Percentiles rank a stretch among this genome's conserved stretches.
These are phyloP conservation scores for Microcos paniculata DNA, from an alignment of 345 rosid species.

Conservation along the genomic window DNA sequence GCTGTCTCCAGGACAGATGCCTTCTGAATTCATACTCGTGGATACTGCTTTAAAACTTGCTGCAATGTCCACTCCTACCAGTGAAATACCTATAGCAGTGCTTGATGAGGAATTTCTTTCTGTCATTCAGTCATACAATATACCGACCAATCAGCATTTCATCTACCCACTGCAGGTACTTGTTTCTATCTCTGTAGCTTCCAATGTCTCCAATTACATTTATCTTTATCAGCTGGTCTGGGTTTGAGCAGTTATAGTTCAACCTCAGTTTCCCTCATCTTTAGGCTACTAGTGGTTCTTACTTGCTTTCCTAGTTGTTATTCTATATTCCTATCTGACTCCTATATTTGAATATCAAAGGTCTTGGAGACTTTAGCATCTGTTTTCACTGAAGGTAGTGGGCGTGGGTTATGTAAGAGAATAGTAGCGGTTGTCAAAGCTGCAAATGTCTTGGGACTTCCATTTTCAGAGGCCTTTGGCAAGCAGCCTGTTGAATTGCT, in stretches of 20 bases:
- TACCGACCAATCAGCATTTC: conserved; percentile 35
- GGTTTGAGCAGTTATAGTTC: conserved; percentile 2
- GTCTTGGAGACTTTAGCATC: conserved; percentile 72
- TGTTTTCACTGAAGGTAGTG: conserved; percentile 72
- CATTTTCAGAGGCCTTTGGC: conserved; percentile 84
- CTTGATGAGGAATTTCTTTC: conserved; percentile 68
- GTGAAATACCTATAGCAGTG: conserved; percentile 40
- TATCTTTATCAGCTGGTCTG: not conserved
- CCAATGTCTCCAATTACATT: conserved; percentile 11
- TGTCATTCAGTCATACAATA: conserved; percentile 51
- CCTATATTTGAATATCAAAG: conserved; percentile 34
- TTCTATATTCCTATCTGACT: not conserved
- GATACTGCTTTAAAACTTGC: conserved; percentile 89
- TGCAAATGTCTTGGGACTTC: conserved; percentile 81
- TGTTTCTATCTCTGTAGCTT: conserved; percentile 21
- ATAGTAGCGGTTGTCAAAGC: conserved; percentile 82
- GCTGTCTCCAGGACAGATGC: conserved; percentile 69
- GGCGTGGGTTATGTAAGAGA: conserved; percentile 80
- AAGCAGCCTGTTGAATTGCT: conserved; percentile 87
- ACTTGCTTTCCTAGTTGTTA: not conserved
- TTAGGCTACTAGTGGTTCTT: not conserved
- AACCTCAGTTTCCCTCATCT: not conserved
- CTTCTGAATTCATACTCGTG: conserved; percentile 70
- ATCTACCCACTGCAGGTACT: conserved; percentile 74
- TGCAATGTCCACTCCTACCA: conserved; percentile 56